Percentiles rank a stretch among this genome's conserved stretches.
These are phyloP conservation scores for Clarireedia sp. DNA, from an alignment of 2,329 filamentous ascomycete species.

Conservation along the genomic window DNA sequence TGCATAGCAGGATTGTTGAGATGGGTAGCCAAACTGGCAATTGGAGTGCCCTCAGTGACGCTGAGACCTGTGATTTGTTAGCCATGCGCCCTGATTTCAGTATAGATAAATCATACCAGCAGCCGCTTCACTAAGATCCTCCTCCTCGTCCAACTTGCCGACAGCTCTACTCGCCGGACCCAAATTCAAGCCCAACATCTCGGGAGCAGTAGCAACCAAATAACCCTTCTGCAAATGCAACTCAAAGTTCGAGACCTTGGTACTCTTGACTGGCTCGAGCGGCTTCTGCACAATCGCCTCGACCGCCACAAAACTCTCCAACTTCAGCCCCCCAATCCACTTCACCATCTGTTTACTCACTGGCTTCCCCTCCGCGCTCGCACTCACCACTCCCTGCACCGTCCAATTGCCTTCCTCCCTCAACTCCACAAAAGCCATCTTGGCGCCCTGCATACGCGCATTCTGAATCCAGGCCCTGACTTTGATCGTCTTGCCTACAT, in stretches of 20 bases:
- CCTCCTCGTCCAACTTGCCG: constrained; percentile 53
- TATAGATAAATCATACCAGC: constrained; percentile 28
- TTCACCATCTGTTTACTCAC: constrained; percentile 90
- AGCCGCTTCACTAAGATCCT: constrained; percentile 40
- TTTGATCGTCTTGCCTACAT: constrained; percentile 63
- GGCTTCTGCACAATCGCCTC: constrained; percentile 77
- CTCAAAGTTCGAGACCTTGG: constrained; percentile 71
- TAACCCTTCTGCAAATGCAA: constrained; percentile 84
- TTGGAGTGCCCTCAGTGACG: constrained; percentile 48
- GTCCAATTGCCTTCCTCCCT: constrained; percentile 66
- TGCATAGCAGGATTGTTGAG: constrained; percentile 92
- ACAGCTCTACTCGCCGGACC: constrained; percentile 47
- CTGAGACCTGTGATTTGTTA: constrained; percentile 28
- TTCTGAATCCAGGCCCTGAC: constrained; percentile 82
- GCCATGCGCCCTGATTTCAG: background rate
- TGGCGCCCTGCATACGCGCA: constrained; percentile 77
- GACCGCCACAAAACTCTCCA: constrained; percentile 76
- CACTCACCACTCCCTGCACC: constrained; percentile 73
- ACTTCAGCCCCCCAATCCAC: constrained; percentile 66
- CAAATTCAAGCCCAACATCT: constrained; percentile 50
- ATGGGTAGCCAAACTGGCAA: constrained; percentile 48
- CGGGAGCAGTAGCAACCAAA: constrained; percentile 58
- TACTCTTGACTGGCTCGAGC: constrained; percentile 80
- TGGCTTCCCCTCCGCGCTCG: constrained; percentile 52
- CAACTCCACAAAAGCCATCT: constrained; percentile 85